Conservation (phyloP, 129 eudicot species). For the Pittosporum tobira region DNA sequence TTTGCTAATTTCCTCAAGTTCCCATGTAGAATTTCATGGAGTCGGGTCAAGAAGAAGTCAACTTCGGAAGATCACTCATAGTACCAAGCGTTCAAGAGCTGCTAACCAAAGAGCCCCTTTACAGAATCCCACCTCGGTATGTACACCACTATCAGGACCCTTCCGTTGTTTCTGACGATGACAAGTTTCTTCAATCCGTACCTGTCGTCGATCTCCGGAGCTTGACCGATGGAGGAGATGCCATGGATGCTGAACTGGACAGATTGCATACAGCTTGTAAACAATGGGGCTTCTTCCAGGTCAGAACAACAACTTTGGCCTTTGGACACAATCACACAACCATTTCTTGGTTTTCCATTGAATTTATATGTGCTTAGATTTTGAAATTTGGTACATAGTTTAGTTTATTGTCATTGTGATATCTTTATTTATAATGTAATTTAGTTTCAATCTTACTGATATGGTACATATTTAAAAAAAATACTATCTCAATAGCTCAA, state of each 20-base stretch:
- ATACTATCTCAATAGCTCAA: too few species aligned
- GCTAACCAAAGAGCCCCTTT: constrained; percentile 32
- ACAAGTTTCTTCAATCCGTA: constrained; percentile 6
- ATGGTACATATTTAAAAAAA: neutral
- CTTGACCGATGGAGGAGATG: constrained; percentile 20
- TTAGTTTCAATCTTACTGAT: neutral
- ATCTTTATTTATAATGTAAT: too few species aligned
- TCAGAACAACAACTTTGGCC: neutral
- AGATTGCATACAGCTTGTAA: constrained; percentile 48
- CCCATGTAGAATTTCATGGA: constrained; percentile 22
- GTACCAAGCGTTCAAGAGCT: constrained; percentile 71
- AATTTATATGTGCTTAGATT: neutral
- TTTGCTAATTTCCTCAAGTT: too few species aligned
- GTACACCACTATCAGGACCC: constrained; percentile 22
- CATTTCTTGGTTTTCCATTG: neutral
- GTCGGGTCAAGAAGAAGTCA: constrained; percentile 10
- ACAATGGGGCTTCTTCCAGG: constrained; percentile 77
- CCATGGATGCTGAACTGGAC: constrained; percentile 22
- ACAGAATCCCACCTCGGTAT: constrained; percentile 43
- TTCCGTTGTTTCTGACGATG: neutral
- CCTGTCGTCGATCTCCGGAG: constrained; percentile 36
- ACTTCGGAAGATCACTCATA: constrained; percentile 48
- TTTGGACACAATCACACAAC: neutral
- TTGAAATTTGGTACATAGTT: neutral
- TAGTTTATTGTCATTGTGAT: neutral